Base-by-base conservation (phyloP, 352 stramenopile species). In the Globisporangium cylindrosporum region DNA sequence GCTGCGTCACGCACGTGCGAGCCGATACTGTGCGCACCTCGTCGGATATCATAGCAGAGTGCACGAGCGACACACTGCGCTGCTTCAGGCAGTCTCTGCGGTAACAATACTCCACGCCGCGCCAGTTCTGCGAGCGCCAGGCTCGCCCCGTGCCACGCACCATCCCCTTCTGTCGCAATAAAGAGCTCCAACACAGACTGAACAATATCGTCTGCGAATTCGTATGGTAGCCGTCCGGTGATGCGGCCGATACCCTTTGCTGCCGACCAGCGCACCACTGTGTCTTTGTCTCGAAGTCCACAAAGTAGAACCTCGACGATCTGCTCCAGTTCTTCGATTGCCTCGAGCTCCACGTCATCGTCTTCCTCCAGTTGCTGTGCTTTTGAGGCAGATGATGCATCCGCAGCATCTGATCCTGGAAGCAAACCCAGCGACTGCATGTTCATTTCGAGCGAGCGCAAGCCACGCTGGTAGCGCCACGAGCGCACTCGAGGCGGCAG, bases 181-280 rank as follows among this genome's bases (percentile, higher is more conserved):
- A 98, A 99, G 5, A 98, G 82, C 65, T 98, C 85, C 15, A 99
- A 68, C 12, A 99, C 89, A 8, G 94, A 97, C 74, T 98, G 91
- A 0, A 99, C 90, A 22, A 99, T 97, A 74, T 99, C 97, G 59
- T 99, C 95, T 0, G 94, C 97, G 73, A 98, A 98, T 43, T 94
- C 82, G 54, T 92, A 92, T 2, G 96, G 95, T 15, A 99, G 78
- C 0, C 98, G 86, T 34, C 96, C 92, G 2, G 96, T 98, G 64
- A 99, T 91, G 7, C 98, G 88, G 8, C 97, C 98, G 56, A 99
- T 94, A 15, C 97, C 97, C 73, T 99, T 99, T n/a, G 98, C 97
- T 25, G 97, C 95, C 2, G 95, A 99, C 98, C 98, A 99, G n/a
- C 98, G 88, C 54, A 99, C 97, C 15, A 99, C 89, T 1, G 98